These are phyloP conservation scores for grape (Vitis vinifera) DNA, from an alignment of 164 flowering plant genomes.

Conservation along the genomic window DNA sequence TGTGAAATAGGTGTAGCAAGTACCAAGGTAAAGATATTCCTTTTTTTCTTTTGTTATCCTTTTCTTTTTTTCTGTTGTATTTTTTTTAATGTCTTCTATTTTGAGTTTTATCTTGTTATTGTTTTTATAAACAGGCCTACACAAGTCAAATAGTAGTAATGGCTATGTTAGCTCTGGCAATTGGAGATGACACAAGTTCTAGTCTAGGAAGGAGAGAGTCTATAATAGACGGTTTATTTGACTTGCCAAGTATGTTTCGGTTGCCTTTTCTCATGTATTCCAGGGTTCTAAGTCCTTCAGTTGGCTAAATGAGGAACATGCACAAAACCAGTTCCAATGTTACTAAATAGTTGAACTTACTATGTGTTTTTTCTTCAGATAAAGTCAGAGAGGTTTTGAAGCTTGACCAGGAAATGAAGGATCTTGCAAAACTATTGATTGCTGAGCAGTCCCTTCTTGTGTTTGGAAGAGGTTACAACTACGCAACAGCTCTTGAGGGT, in stretches of 20 bases:
- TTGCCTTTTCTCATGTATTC: not conserved
- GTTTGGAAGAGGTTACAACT: slow-evolving; percentile 97
- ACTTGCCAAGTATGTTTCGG: slow-evolving; percentile 72
- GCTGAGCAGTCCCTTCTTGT: slow-evolving; percentile 93
- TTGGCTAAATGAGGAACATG: no score
- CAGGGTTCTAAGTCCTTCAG: not conserved
- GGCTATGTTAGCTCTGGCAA: slow-evolving; percentile 92
- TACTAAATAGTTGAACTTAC: not conserved
- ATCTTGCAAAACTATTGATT: slow-evolving; percentile 70
- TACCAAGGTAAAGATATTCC: slow-evolving; percentile 66
- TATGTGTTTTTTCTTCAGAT: slow-evolving; percentile 33
- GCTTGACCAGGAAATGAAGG: slow-evolving; percentile 89
- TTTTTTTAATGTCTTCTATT: no score
- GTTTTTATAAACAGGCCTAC: slow-evolving; percentile 61
- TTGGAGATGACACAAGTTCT: slow-evolving; percentile 84
- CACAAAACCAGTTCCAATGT: no score
- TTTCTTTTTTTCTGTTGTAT: not conserved
- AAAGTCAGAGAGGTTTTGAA: slow-evolving; percentile 80
- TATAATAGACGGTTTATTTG: slow-evolving; percentile 78
- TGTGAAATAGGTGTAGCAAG: slow-evolving; percentile 98
- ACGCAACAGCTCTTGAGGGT: slow-evolving; percentile 95
- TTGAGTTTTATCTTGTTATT: not conserved
- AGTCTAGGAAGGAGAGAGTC: slow-evolving; percentile 79
- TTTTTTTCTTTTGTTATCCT: not conserved
- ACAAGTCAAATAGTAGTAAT: slow-evolving; percentile 98